A percentile compares a stretch with the other conserved stretches of the same genome.
These are phyloP conservation scores for Crucibulum laeve DNA, from an alignment of 768 basidiomycete species.

Conservation along the genomic window DNA sequence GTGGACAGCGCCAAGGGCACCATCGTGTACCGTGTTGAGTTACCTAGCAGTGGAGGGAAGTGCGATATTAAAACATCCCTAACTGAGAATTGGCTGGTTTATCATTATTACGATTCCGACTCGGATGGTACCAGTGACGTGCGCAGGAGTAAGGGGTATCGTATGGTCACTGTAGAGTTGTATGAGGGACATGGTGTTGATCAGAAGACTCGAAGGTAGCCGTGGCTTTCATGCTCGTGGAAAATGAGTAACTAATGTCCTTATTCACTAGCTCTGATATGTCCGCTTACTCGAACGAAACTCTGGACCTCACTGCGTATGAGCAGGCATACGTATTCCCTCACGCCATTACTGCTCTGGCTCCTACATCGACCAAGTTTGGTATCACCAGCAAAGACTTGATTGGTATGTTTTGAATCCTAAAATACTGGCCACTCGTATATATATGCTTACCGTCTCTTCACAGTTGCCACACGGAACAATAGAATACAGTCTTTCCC, in stretches of 20 bases:
- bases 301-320: slow-evolving; percentile 47
- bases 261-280: slow-evolving; percentile 32
- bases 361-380: slow-evolving; percentile 79
- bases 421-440: background rate
- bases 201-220: slow-evolving; percentile 70
- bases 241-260: background rate
- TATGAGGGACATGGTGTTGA: slow-evolving; percentile 74
- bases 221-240: slow-evolving; percentile 5
- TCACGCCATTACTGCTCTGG: slow-evolving; percentile 61
- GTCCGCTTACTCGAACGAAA: slow-evolving; percentile 45
- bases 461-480: slow-evolving; percentile 70
- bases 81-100: slow-evolving; percentile 91
- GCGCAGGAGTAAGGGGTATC: slow-evolving; percentile 58
- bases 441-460: background rate
- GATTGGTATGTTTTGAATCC: slow-evolving; percentile 51
- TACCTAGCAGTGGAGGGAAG: slow-evolving; percentile 36
- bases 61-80: slow-evolving; percentile 71
- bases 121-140: slow-evolving; percentile 36
- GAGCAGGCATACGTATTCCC: slow-evolving; percentile 73
- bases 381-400: slow-evolving; percentile 87
- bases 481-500: slow-evolving; percentile 74
- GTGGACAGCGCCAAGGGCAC: slow-evolving; percentile 80
- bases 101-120: slow-evolving; percentile 69
- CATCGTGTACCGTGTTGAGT: slow-evolving; percentile 58
- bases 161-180: slow-evolving; percentile 80